These are phyloP conservation scores for Mallotus nudiflorus DNA, from an alignment of 345 rosid genomes.

Conservation along the genomic window DNA sequence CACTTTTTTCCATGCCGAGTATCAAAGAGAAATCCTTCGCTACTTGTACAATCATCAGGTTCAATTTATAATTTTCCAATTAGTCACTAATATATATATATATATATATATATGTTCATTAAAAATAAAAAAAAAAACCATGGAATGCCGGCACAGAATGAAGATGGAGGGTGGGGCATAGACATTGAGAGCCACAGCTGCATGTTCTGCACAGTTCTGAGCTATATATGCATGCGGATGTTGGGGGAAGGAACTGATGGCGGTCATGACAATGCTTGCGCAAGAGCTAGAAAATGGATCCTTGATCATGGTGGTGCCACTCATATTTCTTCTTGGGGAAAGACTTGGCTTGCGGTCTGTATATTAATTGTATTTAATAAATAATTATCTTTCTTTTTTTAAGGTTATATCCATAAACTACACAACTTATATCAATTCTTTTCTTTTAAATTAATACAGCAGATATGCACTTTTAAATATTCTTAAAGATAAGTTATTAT, in stretches of 20 bases:
- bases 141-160: constrained; percentile 8
- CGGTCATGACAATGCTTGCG: constrained; percentile 19
- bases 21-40: constrained; percentile 19
- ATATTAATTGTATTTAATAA: background rate
- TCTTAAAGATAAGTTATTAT: too few species aligned
- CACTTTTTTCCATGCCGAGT: constrained; percentile 13
- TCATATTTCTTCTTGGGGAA: constrained; percentile 25
- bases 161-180: constrained; percentile 31
- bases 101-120: background rate
- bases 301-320: constrained; percentile 19
- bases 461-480: too few species aligned
- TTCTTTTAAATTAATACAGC: too few species aligned
- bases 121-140: too few species aligned
- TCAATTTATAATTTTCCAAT: background rate
- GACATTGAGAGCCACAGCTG: constrained; percentile 25
- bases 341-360: constrained; percentile 26
- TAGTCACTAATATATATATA: background rate
- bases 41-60: constrained; percentile 26
- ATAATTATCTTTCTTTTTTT: background rate
- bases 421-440: too few species aligned
- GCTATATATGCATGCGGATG: constrained; percentile 21
- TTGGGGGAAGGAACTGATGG: constrained; percentile 16
- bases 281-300: constrained; percentile 22
- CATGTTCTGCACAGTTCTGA: constrained; percentile 21
- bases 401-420: too few species aligned